Conservation (phyloP, 179 eudicot species). For the Gypsophila paniculata region DNA sequence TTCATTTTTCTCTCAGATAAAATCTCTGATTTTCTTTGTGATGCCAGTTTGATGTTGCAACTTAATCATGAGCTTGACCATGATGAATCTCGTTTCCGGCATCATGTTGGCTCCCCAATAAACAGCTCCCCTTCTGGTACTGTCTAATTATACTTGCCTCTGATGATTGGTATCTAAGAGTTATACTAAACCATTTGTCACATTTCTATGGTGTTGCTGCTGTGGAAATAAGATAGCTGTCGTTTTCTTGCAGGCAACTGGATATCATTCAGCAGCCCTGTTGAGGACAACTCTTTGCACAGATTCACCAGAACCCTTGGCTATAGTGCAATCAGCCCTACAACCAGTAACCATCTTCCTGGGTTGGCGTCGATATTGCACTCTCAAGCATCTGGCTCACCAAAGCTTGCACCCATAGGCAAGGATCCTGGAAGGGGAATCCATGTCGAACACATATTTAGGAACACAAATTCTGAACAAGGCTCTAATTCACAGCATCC, state of each 20-base stretch:
- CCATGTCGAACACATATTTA: slow-evolving; percentile 39
- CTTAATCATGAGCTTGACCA: slow-evolving; percentile 63
- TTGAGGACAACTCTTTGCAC: slow-evolving; percentile 45
- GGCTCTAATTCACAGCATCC: slow-evolving; percentile 46
- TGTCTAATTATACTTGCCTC: slow-evolving; percentile 3
- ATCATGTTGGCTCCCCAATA: slow-evolving; percentile 52
- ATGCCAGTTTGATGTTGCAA: slow-evolving; percentile 56
- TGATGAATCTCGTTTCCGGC: slow-evolving; percentile 55
- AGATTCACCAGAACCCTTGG: slow-evolving; percentile 51
- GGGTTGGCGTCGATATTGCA: slow-evolving; percentile 66
- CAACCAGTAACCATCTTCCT: slow-evolving; percentile 37
- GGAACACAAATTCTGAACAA: slow-evolving; percentile 34
- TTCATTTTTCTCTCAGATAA: background rate
- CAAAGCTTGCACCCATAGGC: slow-evolving; percentile 59
- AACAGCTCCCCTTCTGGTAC: slow-evolving; percentile 69
- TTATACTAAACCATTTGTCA: background rate
- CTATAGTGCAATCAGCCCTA: slow-evolving; percentile 49
- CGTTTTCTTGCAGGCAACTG: slow-evolving; percentile 44
- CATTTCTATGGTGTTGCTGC: background rate
- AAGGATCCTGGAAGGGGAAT: slow-evolving; percentile 46
- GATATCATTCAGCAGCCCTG: slow-evolving; percentile 61
- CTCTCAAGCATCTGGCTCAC: slow-evolving; percentile 44
- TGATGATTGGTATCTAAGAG: background rate
- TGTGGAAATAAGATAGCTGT: background rate
- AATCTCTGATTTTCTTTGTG: slow-evolving; percentile 14